Conservation (phyloP, 768 basidiomycete genomes). For the Suillus variegatus region DNA sequence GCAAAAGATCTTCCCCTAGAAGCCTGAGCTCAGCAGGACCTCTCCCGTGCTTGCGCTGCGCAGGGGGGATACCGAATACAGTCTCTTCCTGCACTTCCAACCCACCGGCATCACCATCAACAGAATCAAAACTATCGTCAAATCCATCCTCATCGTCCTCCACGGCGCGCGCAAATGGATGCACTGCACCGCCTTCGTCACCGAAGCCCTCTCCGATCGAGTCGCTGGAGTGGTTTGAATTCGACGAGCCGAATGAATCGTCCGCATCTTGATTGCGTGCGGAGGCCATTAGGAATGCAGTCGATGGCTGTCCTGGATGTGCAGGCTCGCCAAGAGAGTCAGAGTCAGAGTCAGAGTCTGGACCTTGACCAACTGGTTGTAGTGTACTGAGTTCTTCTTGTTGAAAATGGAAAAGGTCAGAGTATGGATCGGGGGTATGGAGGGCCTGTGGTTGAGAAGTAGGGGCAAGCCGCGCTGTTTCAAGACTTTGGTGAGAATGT, state of each 20-base stretch:
- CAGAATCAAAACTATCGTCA: conserved; percentile 56
- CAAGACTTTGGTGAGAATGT: conserved; percentile 14
- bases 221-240: conserved; percentile 61
- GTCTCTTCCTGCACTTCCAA: conserved; percentile 56
- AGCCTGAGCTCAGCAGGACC: conserved; percentile 45
- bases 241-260: conserved; percentile 45
- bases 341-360: conserved; percentile 55
- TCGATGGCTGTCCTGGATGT: conserved; percentile 64
- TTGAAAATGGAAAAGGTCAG: conserved; percentile 25
- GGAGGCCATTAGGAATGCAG: conserved; percentile 68
- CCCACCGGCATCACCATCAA: conserved; percentile 40
- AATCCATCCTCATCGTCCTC: conserved; percentile 40
- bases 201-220: conserved; percentile 44
- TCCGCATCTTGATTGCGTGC: conserved; percentile 33
- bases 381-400: conserved; percentile 25
- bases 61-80: conserved; percentile 68
- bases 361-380: conserved; percentile 17
- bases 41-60: conserved; percentile 39
- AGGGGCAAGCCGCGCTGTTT: conserved; percentile 3
- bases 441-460: conserved; percentile 10
- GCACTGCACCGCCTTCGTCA: conserved; percentile 45
- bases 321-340: conserved; percentile 60
- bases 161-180: conserved; percentile 56
- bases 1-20: conserved; percentile 61
- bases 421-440: conserved; percentile 27